A percentile compares a stretch with the other conserved stretches of the same genome.
These are phyloP conservation scores for Martiniozyma asiatica DNA, from an alignment of 1,139 yeast genomes.

Conservation along the genomic window DNA sequence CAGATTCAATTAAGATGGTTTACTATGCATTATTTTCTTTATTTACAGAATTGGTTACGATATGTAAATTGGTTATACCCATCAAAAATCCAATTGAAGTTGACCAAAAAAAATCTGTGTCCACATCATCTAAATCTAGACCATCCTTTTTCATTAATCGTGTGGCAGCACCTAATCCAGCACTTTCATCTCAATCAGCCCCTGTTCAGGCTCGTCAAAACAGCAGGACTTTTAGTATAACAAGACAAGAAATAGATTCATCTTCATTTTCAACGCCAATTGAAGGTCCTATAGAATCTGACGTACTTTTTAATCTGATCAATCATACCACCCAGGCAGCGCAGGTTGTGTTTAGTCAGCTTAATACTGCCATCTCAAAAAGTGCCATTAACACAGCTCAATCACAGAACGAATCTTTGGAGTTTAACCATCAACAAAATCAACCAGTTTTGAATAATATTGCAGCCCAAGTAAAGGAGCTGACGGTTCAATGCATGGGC, in stretches of 20 bases:
- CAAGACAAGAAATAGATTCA: constrained; percentile 20
- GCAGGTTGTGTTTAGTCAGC: constrained; percentile 65
- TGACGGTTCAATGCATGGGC: constrained; percentile 64
- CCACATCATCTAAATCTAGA: constrained; percentile 22
- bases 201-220: constrained; percentile 17
- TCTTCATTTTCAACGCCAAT: constrained; percentile 7
- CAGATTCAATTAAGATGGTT: constrained; percentile 43
- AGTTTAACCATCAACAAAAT: constrained; percentile 21
- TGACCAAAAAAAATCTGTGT: constrained; percentile 21
- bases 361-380: constrained; percentile 65
- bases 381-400: constrained; percentile 48
- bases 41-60: constrained; percentile 63
- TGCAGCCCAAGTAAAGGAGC: constrained; percentile 59
- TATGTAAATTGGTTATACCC: constrained; percentile 32
- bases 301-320: constrained; percentile 63
- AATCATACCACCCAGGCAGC: constrained; percentile 67
- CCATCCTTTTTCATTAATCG: constrained; percentile 5
- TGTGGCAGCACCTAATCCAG: constrained; percentile 5
- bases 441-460: constrained; percentile 23
- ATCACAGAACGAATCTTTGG: constrained; percentile 7
- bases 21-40: constrained; percentile 64
- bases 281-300: constrained; percentile 46
- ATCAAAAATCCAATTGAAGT: neutral
- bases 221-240: constrained; percentile 19
- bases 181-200: constrained; percentile 2